Percentiles rank a stretch among this genome's conserved stretches.
Conservation (phyloP, 2,329 filamentous ascomycete genomes). For the Falciphora oryzae region DNA sequence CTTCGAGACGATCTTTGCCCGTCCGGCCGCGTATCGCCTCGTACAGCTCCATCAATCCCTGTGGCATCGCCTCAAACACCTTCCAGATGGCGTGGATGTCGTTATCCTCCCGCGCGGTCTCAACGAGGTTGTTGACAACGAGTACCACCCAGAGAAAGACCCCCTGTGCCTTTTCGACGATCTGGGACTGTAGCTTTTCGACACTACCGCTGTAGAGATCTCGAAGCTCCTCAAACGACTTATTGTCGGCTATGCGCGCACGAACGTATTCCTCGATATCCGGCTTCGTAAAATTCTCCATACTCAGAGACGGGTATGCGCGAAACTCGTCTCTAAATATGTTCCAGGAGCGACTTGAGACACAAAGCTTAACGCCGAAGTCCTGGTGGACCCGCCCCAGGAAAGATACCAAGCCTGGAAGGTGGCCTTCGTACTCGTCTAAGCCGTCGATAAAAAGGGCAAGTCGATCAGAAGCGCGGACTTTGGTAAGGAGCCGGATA, state of each 20-base stretch:
- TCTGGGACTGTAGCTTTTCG: neutral
- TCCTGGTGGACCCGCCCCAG: too few relatives aligned
- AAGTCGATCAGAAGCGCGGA: neutral
- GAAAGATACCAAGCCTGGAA: too few relatives aligned
- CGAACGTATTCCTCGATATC: neutral
- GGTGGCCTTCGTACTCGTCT: neutral
- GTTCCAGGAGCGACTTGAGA: too few relatives aligned
- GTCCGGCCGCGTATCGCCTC: neutral
- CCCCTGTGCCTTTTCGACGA: conserved; percentile 3
- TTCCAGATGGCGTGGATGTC: neutral
- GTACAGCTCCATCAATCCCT: neutral
- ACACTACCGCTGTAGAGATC: neutral
- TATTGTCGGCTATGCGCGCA: neutral
- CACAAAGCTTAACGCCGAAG: too few relatives aligned
- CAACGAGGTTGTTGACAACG: neutral
- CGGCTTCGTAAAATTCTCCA: too few relatives aligned
- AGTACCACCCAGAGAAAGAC: conserved; percentile 10
- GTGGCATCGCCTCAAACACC: conserved; percentile 1
- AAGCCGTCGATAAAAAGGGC: neutral
- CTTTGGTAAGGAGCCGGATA: neutral
- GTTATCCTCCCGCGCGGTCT: neutral
- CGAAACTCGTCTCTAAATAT: too few relatives aligned
- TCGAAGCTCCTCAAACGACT: neutral
- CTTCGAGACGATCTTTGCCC: neutral
- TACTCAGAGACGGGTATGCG: too few relatives aligned